Percentiles rank a stretch among this genome's conserved stretches.
Evolutionary conservation across 2,329 filamentous ascomycete genomes (phyloP).

Genomic region (Scolecobasidium constrictum): DNA sequence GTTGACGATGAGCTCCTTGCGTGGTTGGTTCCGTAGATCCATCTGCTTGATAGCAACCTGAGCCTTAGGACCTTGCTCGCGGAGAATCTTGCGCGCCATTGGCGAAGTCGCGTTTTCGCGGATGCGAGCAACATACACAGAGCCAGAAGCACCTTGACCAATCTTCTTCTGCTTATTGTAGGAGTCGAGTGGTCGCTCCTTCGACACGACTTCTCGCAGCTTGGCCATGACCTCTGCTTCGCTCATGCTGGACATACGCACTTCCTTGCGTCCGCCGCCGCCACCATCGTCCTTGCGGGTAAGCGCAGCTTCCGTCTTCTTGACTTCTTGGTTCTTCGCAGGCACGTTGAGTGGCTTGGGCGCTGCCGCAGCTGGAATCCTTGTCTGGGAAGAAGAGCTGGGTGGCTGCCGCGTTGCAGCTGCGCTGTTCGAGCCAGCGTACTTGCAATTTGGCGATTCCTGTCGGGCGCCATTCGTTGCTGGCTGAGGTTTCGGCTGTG

Average conservation of each 20-base stretch:
- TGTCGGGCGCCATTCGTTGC: constrained; percentile 11
- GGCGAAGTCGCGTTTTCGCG: constrained; percentile 78
- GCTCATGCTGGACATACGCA: constrained; percentile 97
- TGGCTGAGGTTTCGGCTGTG: constrained; percentile 6
- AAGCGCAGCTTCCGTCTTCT: constrained; percentile 80
- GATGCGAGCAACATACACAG: constrained; percentile 94
- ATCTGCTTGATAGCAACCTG: constrained; percentile 99
- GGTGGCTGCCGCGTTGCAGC: constrained; percentile 5
- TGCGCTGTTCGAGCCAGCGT: not conserved
- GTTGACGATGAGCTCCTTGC: constrained; percentile 97
- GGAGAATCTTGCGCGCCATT: constrained; percentile 66
- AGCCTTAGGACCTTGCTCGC: constrained; percentile 67
- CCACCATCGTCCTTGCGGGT: constrained; percentile 63
- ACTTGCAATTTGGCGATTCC: constrained; percentile 6
- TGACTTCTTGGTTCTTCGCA: constrained; percentile 56
- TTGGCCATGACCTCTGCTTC: constrained; percentile 96
- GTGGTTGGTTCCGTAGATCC: constrained; percentile 92
- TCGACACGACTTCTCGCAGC: constrained; percentile 86
- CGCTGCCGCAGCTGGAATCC: constrained; percentile 30
- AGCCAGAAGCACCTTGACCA: constrained; percentile 93
- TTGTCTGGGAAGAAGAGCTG: constrained; percentile 5
- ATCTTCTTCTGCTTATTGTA: constrained; percentile 99
- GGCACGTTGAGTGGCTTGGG: constrained; percentile 45
- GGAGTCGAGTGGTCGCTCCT: constrained; percentile 85
- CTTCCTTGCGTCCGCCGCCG: constrained; percentile 69